Base-by-base conservation (phyloP, 2,329 filamentous ascomycete species). In the Alternaria sp. region DNA sequence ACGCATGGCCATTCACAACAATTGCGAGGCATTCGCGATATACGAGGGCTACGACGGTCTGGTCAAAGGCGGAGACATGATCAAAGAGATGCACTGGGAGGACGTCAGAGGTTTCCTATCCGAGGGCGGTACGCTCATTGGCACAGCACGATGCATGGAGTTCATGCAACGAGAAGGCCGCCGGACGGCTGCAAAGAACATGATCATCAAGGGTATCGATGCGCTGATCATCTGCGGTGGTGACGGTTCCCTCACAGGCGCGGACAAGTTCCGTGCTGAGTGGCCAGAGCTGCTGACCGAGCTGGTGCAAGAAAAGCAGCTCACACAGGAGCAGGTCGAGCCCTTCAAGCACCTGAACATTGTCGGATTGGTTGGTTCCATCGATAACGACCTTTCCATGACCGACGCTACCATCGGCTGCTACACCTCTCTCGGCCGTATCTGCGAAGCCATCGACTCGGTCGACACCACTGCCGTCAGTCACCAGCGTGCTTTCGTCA, bases 401-500 rank as follows among this genome's bases (percentile, higher is more conserved):
- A 99, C 95, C 12, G 95, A 99, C 80, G 94, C 95, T 60, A 99
- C 95, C 32, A 97, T 99, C 77, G 95, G 95, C 57, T 96, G 92
- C 79, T 98, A 97, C 83, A 97, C 94, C 44, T 95, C 95, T 25
- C 87, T 99, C 57, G 89, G 91, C 49, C 90, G 94, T 61, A 97
- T 99, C 71, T 98, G 94, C 81, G 92, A 97, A 78, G 92, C 94
- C 75, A 92, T 99, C 60, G 95, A 99, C 82, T 94, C 93, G 75
- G 97, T 99, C 71, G 94, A 99, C 80, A 94, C 94, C 20, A 98
- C 95, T 0, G 94, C 94, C 54, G 90, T 90, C 38, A 97, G 94
- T 28, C 95, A 99, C 80, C 96, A 97, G 67, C 87, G 95, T 71
- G 95, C 95, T 40, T 99, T 99, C 79, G 94, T 99, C 59, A 92